Evolutionary conservation across 208 protist species (phyloP).

Genomic region (Leishmania martiniquensis): DNA sequence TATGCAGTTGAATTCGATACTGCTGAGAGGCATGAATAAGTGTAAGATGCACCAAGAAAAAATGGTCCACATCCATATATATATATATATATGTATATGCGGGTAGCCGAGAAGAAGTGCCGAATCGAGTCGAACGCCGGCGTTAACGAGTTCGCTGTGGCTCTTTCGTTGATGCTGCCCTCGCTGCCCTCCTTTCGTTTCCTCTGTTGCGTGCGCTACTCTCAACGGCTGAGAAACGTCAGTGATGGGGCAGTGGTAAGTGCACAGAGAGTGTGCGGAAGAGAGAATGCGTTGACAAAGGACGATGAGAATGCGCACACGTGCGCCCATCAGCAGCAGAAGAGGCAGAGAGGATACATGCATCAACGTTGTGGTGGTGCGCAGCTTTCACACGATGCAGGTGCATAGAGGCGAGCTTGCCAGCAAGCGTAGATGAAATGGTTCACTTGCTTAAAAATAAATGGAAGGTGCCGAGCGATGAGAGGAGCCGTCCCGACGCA

Average conservation of each 20-base stretch:
- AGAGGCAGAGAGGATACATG: neutral
- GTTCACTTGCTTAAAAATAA: neutral
- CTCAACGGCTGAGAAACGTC: neutral
- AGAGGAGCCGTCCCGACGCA: neutral
- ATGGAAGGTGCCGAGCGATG: neutral
- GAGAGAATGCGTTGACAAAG: too few species aligned
- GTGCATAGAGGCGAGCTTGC: neutral
- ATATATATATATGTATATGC: constrained; percentile 27
- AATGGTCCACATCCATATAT: too few species aligned
- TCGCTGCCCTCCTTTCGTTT: too few species aligned
- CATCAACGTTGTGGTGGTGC: neutral
- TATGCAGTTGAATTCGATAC: neutral
- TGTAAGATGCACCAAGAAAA: too few species aligned
- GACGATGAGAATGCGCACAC: neutral
- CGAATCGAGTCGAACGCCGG: neutral
- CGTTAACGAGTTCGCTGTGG: neutral
- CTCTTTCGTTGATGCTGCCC: neutral
- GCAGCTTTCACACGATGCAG: neutral
- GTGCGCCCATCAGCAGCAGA: neutral
- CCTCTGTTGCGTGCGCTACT: neutral
- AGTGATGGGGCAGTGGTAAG: neutral
- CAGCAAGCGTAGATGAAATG: too few species aligned
- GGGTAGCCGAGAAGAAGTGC: neutral
- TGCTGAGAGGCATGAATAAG: neutral
- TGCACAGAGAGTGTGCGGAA: neutral